Evolutionary conservation across 139 green algal species (phyloP), one percentile per base, ranked within the genome.

Genomic region (Eudorina sp.): DNA sequence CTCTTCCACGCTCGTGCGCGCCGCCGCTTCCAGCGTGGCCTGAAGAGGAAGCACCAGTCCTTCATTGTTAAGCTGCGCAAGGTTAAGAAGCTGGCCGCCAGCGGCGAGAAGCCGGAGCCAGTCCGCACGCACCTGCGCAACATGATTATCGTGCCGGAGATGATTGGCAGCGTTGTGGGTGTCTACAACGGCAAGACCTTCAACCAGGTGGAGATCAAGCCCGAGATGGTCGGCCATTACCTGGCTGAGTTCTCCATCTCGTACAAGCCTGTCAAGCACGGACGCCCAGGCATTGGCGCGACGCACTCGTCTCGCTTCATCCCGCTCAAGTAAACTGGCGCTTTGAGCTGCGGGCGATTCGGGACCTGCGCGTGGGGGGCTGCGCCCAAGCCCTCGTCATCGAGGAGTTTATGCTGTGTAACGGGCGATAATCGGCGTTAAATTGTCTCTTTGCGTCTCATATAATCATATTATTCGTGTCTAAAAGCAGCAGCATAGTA

Each of bases 141-240:
- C 95, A 99, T 99, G 97, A 98, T 99, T 92, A 97, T 99, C 81
- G 95, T 99, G 66, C 98, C 98, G 38, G 98, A 99, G 95, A 99
- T 99, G 98, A 99, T 99, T 84, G 98, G 98, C 83, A 97, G 92
- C 87, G 94, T 99, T 60, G 94, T 99, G 21, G 98, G 98, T 78
- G 97, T 99, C 76, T 99, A 99, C 97, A 99, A 99, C 94, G 98
- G 98, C 92, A 99, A 99, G 95, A 98, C 96, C 62, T 99, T 99
- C 96, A 99, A 99, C 94, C 96, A 98, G 94, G 90, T 93, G 64
- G 90, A 93, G 90, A 92, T 93, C 46, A 93, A 93, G 97, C 97
- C 97, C 40, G 97, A 99, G 94, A 99, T 99, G 97, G 91, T 99
- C 23, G 98, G 97, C 55, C 95, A 99, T 93, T 99, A 99, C 95